Evolutionary conservation across 2,329 filamentous ascomycete species (phyloP), one percentile per base, ranked within the genome.

Genomic region (Ophiostoma perfectum): DNA sequence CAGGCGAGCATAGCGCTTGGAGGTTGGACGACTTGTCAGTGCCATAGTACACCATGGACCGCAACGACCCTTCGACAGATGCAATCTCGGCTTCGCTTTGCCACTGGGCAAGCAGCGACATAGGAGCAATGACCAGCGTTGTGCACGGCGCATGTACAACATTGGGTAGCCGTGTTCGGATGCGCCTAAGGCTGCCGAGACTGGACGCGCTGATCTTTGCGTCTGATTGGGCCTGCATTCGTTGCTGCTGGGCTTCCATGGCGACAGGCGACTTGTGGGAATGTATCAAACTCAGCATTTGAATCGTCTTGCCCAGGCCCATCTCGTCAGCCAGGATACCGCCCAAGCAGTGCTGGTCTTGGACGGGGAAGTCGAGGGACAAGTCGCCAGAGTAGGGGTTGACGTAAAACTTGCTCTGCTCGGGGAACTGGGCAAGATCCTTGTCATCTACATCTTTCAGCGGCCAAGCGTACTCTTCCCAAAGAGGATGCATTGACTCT

Each of bases 241-340:
- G 66, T 42, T 77, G 70, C 5, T 74, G 72, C n/a, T 79, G 78
- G 27, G 79, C 76, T 38, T 77, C 75, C 14, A 77, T 74, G 4
- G 81, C 80, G 14, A 81, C 75, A 36, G 89, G 82, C 3, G 87
- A 89, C 71, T 86, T 87, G 76, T 98, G 91, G 0, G 91, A 87
- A 76, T 99, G 95, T 5, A 99, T 86, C 65, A 99, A 81, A 78
- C 92, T 95, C 71, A 99, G 86, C 93, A 99, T 98, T 76, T 99
- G 94, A 67, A 99, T 98, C 0, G 95, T 99, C 80, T 99, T 99
- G 45, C 95, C 95, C 1, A 99, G 82, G 64, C 95, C 95, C 95
- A 99, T 99, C 78, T 98, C 91, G 74, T 99, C 95, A 8, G 95
- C 95, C 58, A 99, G 81, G 69, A 99, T 91, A 5, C 95, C 95